Conservation (phyloP, 805 yeast genomes). For the Candida nemodendra region DNA sequence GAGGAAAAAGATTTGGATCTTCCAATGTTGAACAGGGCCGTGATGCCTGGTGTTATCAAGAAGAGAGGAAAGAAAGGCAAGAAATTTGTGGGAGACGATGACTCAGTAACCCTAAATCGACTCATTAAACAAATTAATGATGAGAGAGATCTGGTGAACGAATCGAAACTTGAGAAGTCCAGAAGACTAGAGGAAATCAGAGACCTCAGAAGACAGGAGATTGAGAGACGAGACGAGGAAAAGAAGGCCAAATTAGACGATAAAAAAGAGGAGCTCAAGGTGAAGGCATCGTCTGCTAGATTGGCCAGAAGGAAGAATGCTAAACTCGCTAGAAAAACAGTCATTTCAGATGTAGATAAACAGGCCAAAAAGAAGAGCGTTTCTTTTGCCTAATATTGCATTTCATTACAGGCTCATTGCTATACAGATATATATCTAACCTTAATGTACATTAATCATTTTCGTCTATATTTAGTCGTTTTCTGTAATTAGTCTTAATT, state of each 20-base stretch:
- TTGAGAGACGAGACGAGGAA: slow-evolving; percentile 76
- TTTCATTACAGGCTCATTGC: slow-evolving; percentile 1
- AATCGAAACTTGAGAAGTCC: slow-evolving; percentile 87
- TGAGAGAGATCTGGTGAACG: slow-evolving; percentile 71
- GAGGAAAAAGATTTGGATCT: slow-evolving; percentile 77
- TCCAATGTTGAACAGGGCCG: slow-evolving; percentile 78
- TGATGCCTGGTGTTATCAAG: slow-evolving; percentile 77
- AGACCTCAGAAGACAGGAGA: slow-evolving; percentile 80
- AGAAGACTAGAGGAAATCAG: slow-evolving; percentile 87
- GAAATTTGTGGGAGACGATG: slow-evolving; percentile 71
- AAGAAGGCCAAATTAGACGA: slow-evolving; percentile 68
- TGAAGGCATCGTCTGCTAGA: slow-evolving; percentile 70
- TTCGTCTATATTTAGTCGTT: background rate
- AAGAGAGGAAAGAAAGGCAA: slow-evolving; percentile 86
- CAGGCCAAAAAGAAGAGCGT: slow-evolving; percentile 40
- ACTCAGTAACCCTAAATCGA: slow-evolving; percentile 59
- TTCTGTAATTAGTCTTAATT: no score
- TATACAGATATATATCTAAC: no score
- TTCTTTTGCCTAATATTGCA: slow-evolving; percentile 42
- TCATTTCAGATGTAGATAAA: slow-evolving; percentile 22
- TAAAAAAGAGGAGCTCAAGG: slow-evolving; percentile 74
- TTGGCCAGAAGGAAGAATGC: slow-evolving; percentile 61
- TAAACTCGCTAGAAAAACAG: slow-evolving; percentile 29
- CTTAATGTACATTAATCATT: slow-evolving; percentile 6
- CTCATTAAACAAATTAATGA: slow-evolving; percentile 81